Base-by-base conservation (phyloP, 1,284 basidiomycete species). In the Tilletia indica region DNA sequence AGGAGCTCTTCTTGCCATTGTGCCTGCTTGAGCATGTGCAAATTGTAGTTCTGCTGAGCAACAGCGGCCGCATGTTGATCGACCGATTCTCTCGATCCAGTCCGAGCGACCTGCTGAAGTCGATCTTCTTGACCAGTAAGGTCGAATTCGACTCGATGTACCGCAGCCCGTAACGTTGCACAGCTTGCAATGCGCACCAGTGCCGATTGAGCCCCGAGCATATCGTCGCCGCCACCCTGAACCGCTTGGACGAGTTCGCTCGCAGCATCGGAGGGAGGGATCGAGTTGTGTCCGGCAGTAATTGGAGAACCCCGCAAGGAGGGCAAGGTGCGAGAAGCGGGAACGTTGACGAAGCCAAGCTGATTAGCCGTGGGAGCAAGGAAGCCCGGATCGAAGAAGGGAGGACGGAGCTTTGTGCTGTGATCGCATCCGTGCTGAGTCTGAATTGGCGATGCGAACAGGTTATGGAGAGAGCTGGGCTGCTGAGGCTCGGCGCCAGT, bases 161-260 rank as follows among this genome's bases (percentile, higher is more conserved):
- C 51, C 21, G 51, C 51, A 38, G 38, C 38, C 16, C 38, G 34
- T 12, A 64, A 36, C 34, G 61, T 64, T 14, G 61, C 61, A 34
- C 39, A 42, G 36, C 61, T 64, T 16, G 61, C 61, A 19, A 64
- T 64, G 14, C 61, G 61, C 0, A 64, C 34, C 36, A 64, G 36
- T 34, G 61, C 61, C 16, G 61, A 64, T 16, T 64, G 34, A 25
- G 61, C 61, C 1, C 61, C 61, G 36, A 64, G 61, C 8, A 64
- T 34, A 16, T 64, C 61, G n/a, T 38, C 61, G 34, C 61, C 34
- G 34, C 34, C 36, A 6, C 36, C 61, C 6, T n/a, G 36, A 1
- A 39, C 14, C 36, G 61, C 16, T 12, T 64, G 61, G 3, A 39
- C 34, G 36, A n/a, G 61, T 21, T 64, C 61, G 6, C 14, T 64